Base-by-base conservation (phyloP, 176 grass and related monocot species). In the Juncus effusus region DNA sequence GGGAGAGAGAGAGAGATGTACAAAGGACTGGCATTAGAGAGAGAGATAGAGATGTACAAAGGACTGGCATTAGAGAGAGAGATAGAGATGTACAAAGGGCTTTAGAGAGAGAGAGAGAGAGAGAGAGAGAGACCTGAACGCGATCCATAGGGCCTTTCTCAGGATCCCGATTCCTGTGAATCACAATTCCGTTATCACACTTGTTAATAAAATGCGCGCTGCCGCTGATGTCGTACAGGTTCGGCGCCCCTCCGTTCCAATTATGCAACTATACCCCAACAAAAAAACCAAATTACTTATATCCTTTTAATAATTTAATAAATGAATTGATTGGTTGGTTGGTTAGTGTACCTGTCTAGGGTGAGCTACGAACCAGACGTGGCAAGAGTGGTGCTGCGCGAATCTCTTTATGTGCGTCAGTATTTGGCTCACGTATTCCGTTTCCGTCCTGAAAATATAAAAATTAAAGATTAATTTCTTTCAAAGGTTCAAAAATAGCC, bases 301-400 rank as follows among this genome's bases (percentile, higher is more conserved):
- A n/a, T n/a, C n/a, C n/a, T n/a, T n/a, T n/a, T 49, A 3, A 37
- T 39, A 9, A 13, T 7, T 1, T 53, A 69, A 42, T 14, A 55
- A 54, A 4, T 54, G 19, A 19, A 45, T 4, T 68, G 64, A 36
- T 38, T 67, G 41, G 19, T 13, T n/a, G n/a, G 56, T 51, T 12
- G 15, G n/a, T 38, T 51, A 60, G 13, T 60, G 69, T 87, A 99
- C 95, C 95, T 99, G 95, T 82, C 77, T 93, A 50, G 95, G 95
- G 67, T 99, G 95, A 2, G 95, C 95, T 80, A 99, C 95, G 87
- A 99, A 94, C 95, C 95, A 99, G 38, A 99, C 95, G 78, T 99
- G 95, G 19, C 95, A 99, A 55, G 86, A 86, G 73, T 99, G 86
- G 61, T 94, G 86, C 54, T 99, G 89, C 38, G 89, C 94, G 86